Evolutionary conservation across 129 eudicot genomes (phyloP).

Genomic region (Tagetes erecta): DNA sequence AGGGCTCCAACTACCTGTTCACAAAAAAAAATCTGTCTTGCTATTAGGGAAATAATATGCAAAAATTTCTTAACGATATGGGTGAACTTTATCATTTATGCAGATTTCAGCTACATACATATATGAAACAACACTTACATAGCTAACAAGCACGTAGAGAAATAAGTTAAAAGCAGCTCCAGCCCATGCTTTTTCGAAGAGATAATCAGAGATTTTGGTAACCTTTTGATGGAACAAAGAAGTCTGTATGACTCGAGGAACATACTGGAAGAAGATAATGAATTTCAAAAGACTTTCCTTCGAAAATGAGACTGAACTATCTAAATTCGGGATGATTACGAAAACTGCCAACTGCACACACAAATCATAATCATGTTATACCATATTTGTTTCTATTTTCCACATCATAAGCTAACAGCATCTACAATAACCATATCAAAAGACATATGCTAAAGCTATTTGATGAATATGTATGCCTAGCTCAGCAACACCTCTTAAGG

Average conservation of each 20-base stretch:
- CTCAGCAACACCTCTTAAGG: too few species aligned
- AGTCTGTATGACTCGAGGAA: slow-evolving; percentile 38
- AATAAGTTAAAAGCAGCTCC: slow-evolving; percentile 72
- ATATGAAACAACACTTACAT: slow-evolving; percentile 46
- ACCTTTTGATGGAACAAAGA: slow-evolving; percentile 36
- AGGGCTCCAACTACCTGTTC: slow-evolving; percentile 68
- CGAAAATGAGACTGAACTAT: slow-evolving; percentile 13
- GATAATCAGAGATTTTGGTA: slow-evolving; percentile 47
- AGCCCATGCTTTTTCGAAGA: slow-evolving; percentile 78
- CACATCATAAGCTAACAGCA: neutral
- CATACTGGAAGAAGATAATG: slow-evolving; percentile 34
- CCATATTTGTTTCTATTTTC: too few species aligned
- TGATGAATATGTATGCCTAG: too few species aligned
- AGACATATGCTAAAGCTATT: too few species aligned
- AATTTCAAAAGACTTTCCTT: slow-evolving; percentile 33
- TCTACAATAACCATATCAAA: neutral
- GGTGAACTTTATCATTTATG: too few species aligned
- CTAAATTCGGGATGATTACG: slow-evolving; percentile 32
- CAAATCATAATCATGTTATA: neutral
- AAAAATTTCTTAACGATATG: neutral
- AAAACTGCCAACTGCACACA: slow-evolving; percentile 39
- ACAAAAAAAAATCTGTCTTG: neutral
- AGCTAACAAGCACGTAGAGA: slow-evolving; percentile 77
- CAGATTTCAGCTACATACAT: too few species aligned
- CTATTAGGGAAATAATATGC: neutral